Base-by-base conservation (phyloP, 352 stramenopile species). In the Aphanomyces astaci region DNA sequence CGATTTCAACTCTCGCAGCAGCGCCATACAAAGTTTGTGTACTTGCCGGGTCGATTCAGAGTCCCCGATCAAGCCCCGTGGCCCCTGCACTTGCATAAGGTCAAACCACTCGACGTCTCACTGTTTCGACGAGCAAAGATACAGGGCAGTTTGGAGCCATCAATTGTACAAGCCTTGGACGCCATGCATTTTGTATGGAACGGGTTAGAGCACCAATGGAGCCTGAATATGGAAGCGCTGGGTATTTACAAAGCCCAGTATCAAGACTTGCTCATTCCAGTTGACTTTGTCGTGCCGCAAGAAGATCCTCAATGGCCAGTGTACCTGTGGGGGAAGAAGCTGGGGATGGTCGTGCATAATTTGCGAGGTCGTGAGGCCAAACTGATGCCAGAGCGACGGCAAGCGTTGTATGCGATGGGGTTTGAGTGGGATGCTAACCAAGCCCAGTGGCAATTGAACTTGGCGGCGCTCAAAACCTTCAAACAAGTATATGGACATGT, bases 261-360 rank as follows among this genome's bases (percentile, higher is more conserved):
- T 57, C 89, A 88, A n/a, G 79, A 97, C 69, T 72, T 98, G 27
- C 86, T 95, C 63, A 89, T 98, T 22, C 89, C 89, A 33, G 88
- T 96, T 71, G 91, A 92, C 59, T 98, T 96, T 72, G 80, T 91
- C 9, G 86, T 98, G 0, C 90, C 90, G 1, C 10, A 63, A 53
- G 11, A 63, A 11, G 54, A 63, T 52, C 19, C 30, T 1, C 22
- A 22, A 43, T 63, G 54, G 54, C 54, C 54, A 63, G 27, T 31
- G n/a, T 49, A 63, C 27, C 52, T 63, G 2, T 55, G 48, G 48
- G 48, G 48, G 10, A 55, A 31, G 48, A 55, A 55, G 27, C 22
- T 55, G 48, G 48, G 48, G n/a, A 1, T n/a, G 48, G n/a, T 55
- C n/a, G 48, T 55, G 10, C 24, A 53, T 1, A 52, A 63, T n/a